Percentiles rank a stretch among this genome's conserved stretches.
These are phyloP conservation scores for Capsicum baccatum DNA, from an alignment of 257 asterid species.

Conservation along the genomic window DNA sequence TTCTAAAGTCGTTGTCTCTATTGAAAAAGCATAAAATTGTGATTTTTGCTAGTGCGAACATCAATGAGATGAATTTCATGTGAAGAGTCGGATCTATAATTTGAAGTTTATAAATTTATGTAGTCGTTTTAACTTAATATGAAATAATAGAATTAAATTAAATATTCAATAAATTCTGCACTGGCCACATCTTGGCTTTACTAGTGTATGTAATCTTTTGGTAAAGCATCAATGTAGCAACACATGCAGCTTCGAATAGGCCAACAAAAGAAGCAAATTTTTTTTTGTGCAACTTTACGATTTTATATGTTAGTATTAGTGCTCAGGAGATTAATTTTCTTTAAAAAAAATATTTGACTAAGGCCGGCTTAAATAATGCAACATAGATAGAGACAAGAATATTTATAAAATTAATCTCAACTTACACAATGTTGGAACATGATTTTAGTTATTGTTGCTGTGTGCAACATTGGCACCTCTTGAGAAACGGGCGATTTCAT, in stretches of 20 bases:
- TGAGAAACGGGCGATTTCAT: background rate
- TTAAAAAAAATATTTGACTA: background rate
- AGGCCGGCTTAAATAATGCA: background rate
- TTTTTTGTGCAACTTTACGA: background rate
- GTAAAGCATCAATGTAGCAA: background rate
- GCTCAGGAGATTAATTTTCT: background rate
- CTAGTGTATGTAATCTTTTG: background rate
- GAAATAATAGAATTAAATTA: background rate
- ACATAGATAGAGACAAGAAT: too few relatives aligned
- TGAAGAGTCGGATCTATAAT: rapidly evolving
- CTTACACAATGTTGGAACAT: too few relatives aligned
- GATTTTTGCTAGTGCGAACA: background rate
- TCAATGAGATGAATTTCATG: background rate
- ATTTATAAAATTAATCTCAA: too few relatives aligned
- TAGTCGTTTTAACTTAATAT: background rate
- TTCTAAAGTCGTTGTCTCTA: background rate
- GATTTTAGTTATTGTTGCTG: background rate
- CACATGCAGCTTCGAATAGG: background rate
- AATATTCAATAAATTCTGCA: too few relatives aligned
- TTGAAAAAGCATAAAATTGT: background rate
- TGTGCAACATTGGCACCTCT: background rate
- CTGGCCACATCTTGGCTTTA: background rate
- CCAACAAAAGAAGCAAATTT: background rate
- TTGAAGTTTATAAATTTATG: background rate
- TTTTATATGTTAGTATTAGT: background rate